Evolutionary conservation across 148 eudicot genomes (phyloP), one percentile per base, ranked within the genome.

Genomic region (Rhododendron ferrugineum): DNA sequence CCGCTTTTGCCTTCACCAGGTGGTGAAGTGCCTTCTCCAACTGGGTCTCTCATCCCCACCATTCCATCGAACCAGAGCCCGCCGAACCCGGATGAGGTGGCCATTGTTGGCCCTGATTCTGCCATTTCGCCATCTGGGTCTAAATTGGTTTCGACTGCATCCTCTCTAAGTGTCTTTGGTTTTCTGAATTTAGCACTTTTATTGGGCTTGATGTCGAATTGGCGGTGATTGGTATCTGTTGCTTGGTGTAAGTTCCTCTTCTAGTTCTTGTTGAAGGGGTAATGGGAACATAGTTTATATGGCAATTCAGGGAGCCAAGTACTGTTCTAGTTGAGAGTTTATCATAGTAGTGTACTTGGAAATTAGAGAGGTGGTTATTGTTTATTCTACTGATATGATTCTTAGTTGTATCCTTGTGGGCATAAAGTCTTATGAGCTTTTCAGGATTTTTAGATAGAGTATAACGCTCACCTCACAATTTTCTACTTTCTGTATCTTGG

Each of bases 1-100:
- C 91, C 91, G 8, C 88, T 88, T 15, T 37, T 89, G 54, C 91
- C 91, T 81, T 86, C 91, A 32, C 86, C 89, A 1, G 89, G 91
- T 74, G 84, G 91, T 10, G 87, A 36, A n/a, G 14, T 58, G 64
- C 78, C 90, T 70, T 73, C 85, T n/a, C 77, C 86, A 28, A 20
- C 60, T 23, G 81, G 86, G 20, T 86, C 85, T 22, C 56, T 77
- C 64, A 66, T 89, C 76, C 91, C 89, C 37, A 87, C 91, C 10
- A 87, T 89, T 26, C 91, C 91, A 37, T 89, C 89, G 0, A 86
- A 66, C 49, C 87, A 86, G 9, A 89, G 89, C 86, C 82, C 86
- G 34, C 88, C 86, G 5, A 84, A 89, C 66, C 89, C 91, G 3
- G 88, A 88, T 68, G 84, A 76, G 3, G 50, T 30, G 0, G 32